A percentile compares a stretch with the other conserved stretches of the same genome.
Conservation (phyloP, 2,329 filamentous ascomycete genomes). For the Colletotrichum limetticola region DNA sequence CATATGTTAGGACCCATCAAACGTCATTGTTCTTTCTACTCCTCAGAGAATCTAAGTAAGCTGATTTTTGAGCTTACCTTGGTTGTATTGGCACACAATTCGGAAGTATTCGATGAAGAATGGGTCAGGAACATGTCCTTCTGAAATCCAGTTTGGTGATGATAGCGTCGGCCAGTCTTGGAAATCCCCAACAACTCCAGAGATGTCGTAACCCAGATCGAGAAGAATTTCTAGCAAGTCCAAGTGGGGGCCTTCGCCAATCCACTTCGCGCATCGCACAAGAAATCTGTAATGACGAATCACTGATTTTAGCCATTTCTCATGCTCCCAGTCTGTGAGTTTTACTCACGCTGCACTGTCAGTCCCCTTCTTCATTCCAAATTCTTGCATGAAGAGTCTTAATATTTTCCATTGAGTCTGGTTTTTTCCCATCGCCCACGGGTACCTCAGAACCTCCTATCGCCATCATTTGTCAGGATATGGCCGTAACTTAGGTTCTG, state of each 20-base stretch:
- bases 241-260: neutral
- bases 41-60: too few relatives aligned
- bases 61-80: too few relatives aligned
- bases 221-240: neutral
- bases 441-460: neutral
- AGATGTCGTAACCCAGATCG: neutral
- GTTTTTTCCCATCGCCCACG: accelerated
- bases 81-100: neutral
- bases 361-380: neutral
- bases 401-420: neutral
- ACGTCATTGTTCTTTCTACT: too few relatives aligned
- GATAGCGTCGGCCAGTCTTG: neutral
- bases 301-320: neutral
- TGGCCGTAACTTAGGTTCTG: accelerated
- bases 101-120: neutral
- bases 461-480: accelerated
- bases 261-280: neutral
- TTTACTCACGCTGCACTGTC: neutral
- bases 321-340: neutral
- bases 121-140: too few relatives aligned
- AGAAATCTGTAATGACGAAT: neutral
- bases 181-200: neutral
- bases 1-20: neutral
- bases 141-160: neutral
- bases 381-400: neutral